Conservation (phyloP, 2,329 filamentous ascomycete genomes). For the Microdochium nivale region DNA sequence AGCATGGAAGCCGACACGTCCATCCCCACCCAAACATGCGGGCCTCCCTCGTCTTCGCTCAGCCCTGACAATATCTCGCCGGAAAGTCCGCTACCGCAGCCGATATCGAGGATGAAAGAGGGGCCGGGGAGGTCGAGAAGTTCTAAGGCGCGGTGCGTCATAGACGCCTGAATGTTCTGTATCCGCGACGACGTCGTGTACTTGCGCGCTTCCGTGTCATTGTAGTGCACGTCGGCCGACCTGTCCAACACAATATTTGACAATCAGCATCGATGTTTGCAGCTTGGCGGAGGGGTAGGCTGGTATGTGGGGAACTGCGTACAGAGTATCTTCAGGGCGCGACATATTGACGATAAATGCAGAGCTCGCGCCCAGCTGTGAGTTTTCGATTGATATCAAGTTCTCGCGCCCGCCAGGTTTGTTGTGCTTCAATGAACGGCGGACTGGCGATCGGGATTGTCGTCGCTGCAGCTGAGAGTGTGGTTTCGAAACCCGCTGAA, state of each 20-base stretch:
- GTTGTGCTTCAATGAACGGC: not conserved
- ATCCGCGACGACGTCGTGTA: constrained; percentile 96
- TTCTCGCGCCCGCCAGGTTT: no score
- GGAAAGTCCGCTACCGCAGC: constrained; percentile 88
- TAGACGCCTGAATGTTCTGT: constrained; percentile 86
- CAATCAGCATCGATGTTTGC: constrained; percentile 6
- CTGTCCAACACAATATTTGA: constrained; percentile 36
- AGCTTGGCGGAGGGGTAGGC: constrained; percentile 6
- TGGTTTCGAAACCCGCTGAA: not conserved
- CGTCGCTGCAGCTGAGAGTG: not conserved
- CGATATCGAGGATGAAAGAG: constrained; percentile 90
- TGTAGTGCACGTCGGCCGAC: constrained; percentile 94
- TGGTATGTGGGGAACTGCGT: constrained; percentile 21
- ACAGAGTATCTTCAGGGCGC: constrained; percentile 92
- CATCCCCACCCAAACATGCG: constrained; percentile 96
- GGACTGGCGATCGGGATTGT: not conserved
- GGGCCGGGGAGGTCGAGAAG: constrained; percentile 74
- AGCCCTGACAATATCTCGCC: constrained; percentile 85
- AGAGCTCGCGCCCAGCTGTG: not conserved
- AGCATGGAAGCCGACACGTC: constrained; percentile 95
- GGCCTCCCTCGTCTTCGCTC: constrained; percentile 62
- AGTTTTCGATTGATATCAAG: not conserved
- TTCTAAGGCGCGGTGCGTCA: constrained; percentile 89
- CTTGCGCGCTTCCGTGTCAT: constrained; percentile 90
- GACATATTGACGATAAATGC: constrained; percentile 59